Evolutionary conservation across 2,329 filamentous ascomycete genomes (phyloP), one percentile per base, ranked within the genome.

Genomic region (Cucurbitaria berberidis): DNA sequence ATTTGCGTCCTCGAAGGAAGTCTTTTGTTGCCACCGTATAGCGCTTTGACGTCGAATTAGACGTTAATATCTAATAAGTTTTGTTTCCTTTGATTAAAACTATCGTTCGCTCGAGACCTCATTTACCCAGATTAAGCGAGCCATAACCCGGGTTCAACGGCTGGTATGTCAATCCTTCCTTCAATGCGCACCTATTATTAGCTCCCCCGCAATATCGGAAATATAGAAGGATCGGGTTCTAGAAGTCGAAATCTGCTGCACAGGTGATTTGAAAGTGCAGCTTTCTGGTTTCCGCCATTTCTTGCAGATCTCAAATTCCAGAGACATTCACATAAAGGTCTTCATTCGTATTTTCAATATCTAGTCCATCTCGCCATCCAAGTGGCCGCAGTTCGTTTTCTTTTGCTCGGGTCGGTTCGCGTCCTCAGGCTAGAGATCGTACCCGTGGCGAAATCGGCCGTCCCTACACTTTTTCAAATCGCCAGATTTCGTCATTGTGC

Each of bases 101-200:
- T 46, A 44, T 44, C 39, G 30, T 51, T 43, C 38, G 43, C 45
- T 59, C 53, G 41, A 44, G 53, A 54, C 47, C 39, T 39, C 29
- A 55, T 62, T 62, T 62, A 62, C 22, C 60, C 60, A 62, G 38
- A 62, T 62, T 62, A 60, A 53, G 40, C 51, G 32, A 59, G 48
- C 53, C 44, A 34, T 27, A 46, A 45, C 30, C 44, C 47, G 38
- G 53, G 53, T 45, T 34, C 32, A 42, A 42, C 35, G 39, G 29
- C 46, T 30, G 18, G n/a, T 39, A 47, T 29, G 34, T 38, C 41
- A 39, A 18, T 27, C 38, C 27, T 13, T 48, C 35, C 40, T 49
- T 29, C 40, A 50, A 39, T 36, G 24, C 24, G 29, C 1, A 15
- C 11, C 41, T 56, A 59, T 59, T 59, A 45, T 59, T 48, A 35